Percentiles rank a stretch among this genome's conserved stretches.
Conservation (phyloP, 495 filamentous ascomycete species). For the Neurospora pannonica region DNA sequence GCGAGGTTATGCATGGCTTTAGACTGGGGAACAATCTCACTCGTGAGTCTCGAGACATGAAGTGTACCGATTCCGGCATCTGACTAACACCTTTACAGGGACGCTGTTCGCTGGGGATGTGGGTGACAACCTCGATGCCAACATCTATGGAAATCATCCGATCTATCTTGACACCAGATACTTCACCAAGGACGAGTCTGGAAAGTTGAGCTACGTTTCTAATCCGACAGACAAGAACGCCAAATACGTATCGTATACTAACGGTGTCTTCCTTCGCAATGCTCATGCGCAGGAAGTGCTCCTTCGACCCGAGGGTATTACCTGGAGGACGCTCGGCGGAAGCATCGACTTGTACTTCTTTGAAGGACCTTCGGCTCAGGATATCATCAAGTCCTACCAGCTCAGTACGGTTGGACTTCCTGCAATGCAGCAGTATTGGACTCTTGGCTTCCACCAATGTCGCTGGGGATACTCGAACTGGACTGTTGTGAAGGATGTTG, state of each 20-base stretch:
- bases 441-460: conserved; percentile 78
- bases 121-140: conserved; percentile 53
- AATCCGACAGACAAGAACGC: conserved; percentile 43
- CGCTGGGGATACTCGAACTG: conserved; percentile 74
- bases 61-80: not conserved
- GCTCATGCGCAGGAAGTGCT: conserved; percentile 70
- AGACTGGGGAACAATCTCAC: conserved; percentile 64
- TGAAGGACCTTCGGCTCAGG: conserved; percentile 58
- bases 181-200: conserved; percentile 43
- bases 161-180: conserved; percentile 78
- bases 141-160: conserved; percentile 76
- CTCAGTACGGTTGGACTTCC: conserved; percentile 58
- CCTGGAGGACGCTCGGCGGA: conserved; percentile 74
- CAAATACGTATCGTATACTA: conserved; percentile 57
- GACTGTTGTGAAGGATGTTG: conserved; percentile 63
- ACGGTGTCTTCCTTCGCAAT: conserved; percentile 77
- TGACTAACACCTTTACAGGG: conserved; percentile 18
- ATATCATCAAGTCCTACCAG: conserved; percentile 64
- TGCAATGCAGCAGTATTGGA: conserved; percentile 84
- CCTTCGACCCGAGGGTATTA: conserved; percentile 54
- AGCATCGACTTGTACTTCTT: conserved; percentile 78
- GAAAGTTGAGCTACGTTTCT: conserved; percentile 42
- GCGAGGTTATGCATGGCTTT: conserved; percentile 69
- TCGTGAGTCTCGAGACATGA: conserved; percentile 32
- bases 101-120: conserved; percentile 67